Evolutionary conservation across 1,284 basidiomycete species (phyloP), one percentile per base, ranked within the genome.

Genomic region (Macrocybe sp.): DNA sequence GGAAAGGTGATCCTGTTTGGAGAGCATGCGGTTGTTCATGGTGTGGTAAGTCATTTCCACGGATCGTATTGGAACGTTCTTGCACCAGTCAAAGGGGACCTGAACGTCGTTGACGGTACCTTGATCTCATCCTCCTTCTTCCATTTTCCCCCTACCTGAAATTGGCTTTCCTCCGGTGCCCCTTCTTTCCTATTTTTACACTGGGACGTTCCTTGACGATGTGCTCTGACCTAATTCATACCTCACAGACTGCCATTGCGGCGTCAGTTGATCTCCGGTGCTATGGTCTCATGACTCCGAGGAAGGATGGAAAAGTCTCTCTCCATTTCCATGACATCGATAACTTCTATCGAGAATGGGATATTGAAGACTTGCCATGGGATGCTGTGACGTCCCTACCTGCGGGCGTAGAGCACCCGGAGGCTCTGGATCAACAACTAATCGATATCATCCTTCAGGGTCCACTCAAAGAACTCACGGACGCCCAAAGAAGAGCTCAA

Each of bases 1-100:
- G 97, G 97, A 39, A 99, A 99, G 67, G 91, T 99, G 53, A 99
- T 99, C 57, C 68, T 99, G 49, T 99, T 99, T 58, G 97, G 97
- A 46, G 97, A 99, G 70, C 97, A 99, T 68, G 97, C 97, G 11
- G 97, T 99, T 46, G 97, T 99, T 16, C 90, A 99, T 64, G 97
- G 97, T 47, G 89, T 95, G 47, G 91, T 92, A 64, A 76, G 89
- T 81, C 10, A 28, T 40, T 49, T 47, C 52, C 32, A 52, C 4
- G 22, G 22, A 22, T 22, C 22, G 22, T 22, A 22, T 22, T 22
- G 22, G 22, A 22, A 22, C 22, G 22, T 22, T 22, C 22, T 22
- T 22, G 22, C 22, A 4, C 22, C 22, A 22, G 22, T 22, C 22
- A 4, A 22, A 4, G 22, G 22, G 22, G 22, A 4, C 22, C 22